Base-by-base conservation (phyloP, 768 basidiomycete species). In the Tricholoma sp. region DNA sequence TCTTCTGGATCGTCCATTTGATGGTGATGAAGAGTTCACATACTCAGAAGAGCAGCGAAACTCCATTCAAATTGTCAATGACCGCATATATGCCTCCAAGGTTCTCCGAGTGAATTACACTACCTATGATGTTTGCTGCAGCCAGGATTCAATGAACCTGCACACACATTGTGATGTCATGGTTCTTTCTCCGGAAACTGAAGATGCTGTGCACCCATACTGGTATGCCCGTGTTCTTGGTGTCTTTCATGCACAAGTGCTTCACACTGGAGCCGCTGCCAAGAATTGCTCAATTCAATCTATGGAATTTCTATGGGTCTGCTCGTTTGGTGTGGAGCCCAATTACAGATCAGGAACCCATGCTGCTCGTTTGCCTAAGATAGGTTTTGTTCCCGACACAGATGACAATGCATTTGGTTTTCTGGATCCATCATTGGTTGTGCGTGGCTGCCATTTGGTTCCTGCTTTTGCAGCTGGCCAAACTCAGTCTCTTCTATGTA, bases 401-500 rank as follows among this genome's bases (percentile, higher is more conserved):
- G 66, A 69, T 15, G 53, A 55, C 1, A 59, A 54, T 17, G 64
- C 68, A 0, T 74, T 73, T 53, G 68, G 72, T 1, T 74, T 73
- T 24, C 24, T 24, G 24, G 24, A 24, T 24, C 24, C 24, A 24
- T 24, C 24, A 24, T 24, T 24, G 1, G 63, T 68, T 7, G 61
- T 74, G n/a, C 63, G 62, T 2, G 63, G 55, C 3, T 64, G 60
- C 54, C 70, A 74, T 45, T 48, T 73, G 1, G 69, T 70, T 7
- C 72, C 74, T 1, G 63, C 56, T 1, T 75, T 72, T 56, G 32
- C 51, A 0, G 57, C 62, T 32, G 71, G 69, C 0, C 50, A 52
- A 1, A 44, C 48, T 20, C 60, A 59, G 10, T 53, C 64, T 10
- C 55, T 63, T 5, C 4, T 39, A 10, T 71, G 60, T 66, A 72